These are phyloP conservation scores for Phytophthora pistaciae DNA, from an alignment of 352 stramenopile genomes.

Conservation along the genomic window DNA sequence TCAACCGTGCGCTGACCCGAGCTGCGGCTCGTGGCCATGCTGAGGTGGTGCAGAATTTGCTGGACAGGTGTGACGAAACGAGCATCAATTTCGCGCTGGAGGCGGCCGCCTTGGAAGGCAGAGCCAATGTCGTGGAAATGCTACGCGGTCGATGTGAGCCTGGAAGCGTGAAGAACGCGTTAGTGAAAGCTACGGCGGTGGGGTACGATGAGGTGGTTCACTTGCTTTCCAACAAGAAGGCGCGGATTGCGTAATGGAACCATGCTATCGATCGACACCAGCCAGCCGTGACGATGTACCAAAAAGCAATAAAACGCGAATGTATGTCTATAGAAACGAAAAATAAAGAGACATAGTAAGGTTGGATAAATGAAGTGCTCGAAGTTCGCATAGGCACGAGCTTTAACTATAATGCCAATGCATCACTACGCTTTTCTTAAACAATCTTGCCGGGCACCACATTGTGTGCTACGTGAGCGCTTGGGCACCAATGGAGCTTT, in stretches of 20 bases:
- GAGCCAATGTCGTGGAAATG: not conserved
- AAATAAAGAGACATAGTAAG: no score
- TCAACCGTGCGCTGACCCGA: not conserved
- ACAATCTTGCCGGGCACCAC: no score
- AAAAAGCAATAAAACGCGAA: no score
- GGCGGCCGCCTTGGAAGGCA: not conserved
- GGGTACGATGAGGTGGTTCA: slow-evolving; percentile 1
- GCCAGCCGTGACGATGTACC: not conserved
- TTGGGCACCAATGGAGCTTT: no score
- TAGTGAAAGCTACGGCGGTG: not conserved
- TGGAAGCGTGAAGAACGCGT: not conserved
- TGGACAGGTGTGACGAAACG: not conserved
- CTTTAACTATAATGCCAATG: no score
- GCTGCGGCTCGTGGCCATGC: not conserved
- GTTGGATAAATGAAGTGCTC: no score
- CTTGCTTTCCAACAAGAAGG: not conserved
- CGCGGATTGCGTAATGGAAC: not conserved
- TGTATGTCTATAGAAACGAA: no score
- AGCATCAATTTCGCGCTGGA: not conserved
- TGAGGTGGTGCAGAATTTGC: not conserved
- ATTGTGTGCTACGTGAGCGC: no score
- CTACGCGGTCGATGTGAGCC: not conserved
- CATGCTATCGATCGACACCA: not conserved
- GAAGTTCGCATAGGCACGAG: no score
- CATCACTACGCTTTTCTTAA: no score